Evolutionary conservation across 1,284 basidiomycete species (phyloP), one percentile per base, ranked within the genome.

Genomic region (Ganoderma meredithae): DNA sequence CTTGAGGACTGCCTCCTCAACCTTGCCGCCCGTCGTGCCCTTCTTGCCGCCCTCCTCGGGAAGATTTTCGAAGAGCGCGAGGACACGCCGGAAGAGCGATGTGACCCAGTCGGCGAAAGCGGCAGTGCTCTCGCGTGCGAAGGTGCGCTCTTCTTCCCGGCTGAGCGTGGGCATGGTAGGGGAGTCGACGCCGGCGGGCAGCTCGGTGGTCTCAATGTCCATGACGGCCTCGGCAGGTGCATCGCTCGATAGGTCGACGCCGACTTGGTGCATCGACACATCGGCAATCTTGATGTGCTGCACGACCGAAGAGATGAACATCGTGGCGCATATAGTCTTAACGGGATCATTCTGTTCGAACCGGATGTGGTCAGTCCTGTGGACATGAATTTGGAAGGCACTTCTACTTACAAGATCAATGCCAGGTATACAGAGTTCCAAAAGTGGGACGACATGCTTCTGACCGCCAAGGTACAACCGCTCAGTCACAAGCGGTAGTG

Each of bases 71-170:
- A 95, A 97, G 5, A 99, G 82, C 0, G 93, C 88, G 60, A 99
- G 84, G 43, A 99, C 91, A 9, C 95, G 88, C 8, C 93, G 88
- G 74, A 99, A 91, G 70, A 98, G 92, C 53, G 94, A 92, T 0
- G 90, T 88, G 4, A 97, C 91, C 97, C 97, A 99, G 74, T 96
- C 94, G 90, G 94, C 90, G 79, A 96, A 95, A 9, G 85, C 86
- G 7, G 92, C 88, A 0, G 95, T 95, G 72, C 91, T 94, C 70
- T 95, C 93, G 43, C 92, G 83, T 13, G 90, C 88, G 40, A 94
- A 83, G 7, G 87, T 82, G 55, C 92, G 87, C 75, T 96, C 94
- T 75, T 96, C 94, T 65, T 88, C 87, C 67, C 82, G 85, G 70
- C 86, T 88, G 31, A 94, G 80, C 1, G 81, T 79, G 19, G 84